Evolutionary conservation across 148 eudicot genomes (phyloP).

Genomic region (Rhododendron griersonianum): DNA sequence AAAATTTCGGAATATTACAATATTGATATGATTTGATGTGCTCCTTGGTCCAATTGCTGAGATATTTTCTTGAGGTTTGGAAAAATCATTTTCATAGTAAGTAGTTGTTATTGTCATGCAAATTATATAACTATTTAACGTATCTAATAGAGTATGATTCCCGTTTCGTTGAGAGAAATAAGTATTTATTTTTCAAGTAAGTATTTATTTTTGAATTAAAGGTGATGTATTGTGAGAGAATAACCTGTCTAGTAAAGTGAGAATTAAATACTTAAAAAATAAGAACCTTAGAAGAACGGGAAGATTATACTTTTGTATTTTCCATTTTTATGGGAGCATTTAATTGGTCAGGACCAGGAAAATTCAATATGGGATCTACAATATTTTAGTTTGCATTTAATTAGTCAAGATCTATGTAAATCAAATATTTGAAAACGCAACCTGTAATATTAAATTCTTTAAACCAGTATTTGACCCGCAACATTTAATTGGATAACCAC

Average conservation of each 20-base stretch:
- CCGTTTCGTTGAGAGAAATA: no score
- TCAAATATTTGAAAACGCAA: background rate
- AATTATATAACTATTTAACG: background rate
- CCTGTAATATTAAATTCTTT: background rate
- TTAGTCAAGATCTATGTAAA: background rate
- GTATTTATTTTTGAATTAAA: no score
- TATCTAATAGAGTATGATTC: background rate
- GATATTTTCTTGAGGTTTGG: background rate
- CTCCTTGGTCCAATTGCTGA: background rate
- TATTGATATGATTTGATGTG: background rate
- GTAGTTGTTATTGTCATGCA: background rate
- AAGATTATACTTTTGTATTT: background rate
- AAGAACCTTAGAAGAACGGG: no score
- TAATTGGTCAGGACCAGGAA: background rate
- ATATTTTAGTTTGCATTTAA: background rate
- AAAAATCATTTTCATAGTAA: background rate
- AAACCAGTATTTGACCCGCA: background rate
- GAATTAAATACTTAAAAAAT: no score
- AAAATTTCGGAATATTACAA: no score
- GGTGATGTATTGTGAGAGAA: no score
- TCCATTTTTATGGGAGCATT: background rate
- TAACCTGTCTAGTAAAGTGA: rapidly evolving
- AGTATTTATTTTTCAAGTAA: no score
- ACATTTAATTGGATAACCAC: background rate
- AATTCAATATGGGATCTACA: background rate